phyloP scores from a whole-genome alignment of 441 rosid genomes.

The Pelargonium myrrhifolium region DNA sequence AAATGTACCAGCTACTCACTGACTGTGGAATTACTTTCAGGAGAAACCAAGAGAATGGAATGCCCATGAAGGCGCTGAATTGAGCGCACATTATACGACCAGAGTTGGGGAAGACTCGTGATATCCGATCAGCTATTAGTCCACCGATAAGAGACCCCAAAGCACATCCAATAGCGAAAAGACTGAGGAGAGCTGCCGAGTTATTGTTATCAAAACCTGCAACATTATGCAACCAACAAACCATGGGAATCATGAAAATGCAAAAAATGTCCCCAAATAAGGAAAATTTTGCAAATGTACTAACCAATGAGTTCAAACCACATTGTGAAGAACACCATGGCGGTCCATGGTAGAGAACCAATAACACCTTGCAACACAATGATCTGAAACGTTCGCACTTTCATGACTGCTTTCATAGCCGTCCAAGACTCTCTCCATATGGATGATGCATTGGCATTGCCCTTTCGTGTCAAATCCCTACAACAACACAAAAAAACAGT shows the following conservation, averaged over 20 bases:
- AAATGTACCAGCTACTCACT: constrained; percentile 49
- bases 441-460: constrained; percentile 30
- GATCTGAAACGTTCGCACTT: constrained; percentile 73
- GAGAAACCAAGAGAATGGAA: constrained; percentile 77
- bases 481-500: too few relatives aligned
- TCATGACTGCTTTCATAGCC: constrained; percentile 65
- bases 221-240: too few relatives aligned
- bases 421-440: constrained; percentile 69
- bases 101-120: constrained; percentile 49
- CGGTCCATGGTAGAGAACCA: constrained; percentile 94
- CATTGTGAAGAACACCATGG: constrained; percentile 93
- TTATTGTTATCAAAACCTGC: constrained; percentile 72
- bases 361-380: constrained; percentile 82
- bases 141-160: constrained; percentile 72
- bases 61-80: constrained; percentile 91
- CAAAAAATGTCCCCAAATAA: too few relatives aligned
- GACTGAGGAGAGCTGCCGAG: constrained; percentile 69
- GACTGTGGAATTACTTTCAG: constrained; percentile 70
- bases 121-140: constrained; percentile 60
- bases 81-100: constrained; percentile 92
- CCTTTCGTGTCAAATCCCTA: constrained; percentile 41
- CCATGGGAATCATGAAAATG: too few relatives aligned
- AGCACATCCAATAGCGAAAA: constrained; percentile 76
- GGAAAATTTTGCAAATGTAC: too few relatives aligned
- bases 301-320: constrained; percentile 95